These are phyloP conservation scores for Scedosporium boydii DNA, from an alignment of 2,329 filamentous ascomycete species.

Conservation along the genomic window DNA sequence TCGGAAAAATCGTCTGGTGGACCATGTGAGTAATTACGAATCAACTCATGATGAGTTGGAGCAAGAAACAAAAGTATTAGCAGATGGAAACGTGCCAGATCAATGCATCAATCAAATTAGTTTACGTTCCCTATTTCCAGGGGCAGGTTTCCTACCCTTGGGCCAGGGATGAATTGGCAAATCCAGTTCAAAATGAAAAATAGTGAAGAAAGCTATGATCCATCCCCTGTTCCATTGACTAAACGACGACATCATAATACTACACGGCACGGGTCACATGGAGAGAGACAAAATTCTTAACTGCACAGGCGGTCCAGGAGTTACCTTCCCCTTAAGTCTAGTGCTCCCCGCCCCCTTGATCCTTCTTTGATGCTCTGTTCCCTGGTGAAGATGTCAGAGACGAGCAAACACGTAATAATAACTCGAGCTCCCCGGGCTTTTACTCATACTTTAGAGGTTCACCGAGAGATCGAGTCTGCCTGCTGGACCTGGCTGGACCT, in stretches of 20 bases:
- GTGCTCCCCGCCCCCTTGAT: neutral
- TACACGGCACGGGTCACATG: neutral
- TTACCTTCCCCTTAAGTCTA: neutral
- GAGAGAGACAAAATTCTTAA: neutral
- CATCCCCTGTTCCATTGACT: neutral
- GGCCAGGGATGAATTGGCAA: neutral
- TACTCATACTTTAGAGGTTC: too few relatives aligned
- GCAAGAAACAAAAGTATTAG: too few relatives aligned
- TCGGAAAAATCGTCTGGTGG: too few relatives aligned
- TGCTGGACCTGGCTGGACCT: too few relatives aligned
- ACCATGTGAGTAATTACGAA: too few relatives aligned
- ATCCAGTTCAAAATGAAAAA: neutral
- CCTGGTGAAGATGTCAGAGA: neutral
- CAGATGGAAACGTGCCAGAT: too few relatives aligned
- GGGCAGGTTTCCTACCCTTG: neutral
- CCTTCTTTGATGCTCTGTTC: neutral
- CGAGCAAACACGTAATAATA: too few relatives aligned
- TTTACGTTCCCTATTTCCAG: too few relatives aligned
- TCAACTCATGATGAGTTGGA: too few relatives aligned
- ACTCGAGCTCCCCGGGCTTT: too few relatives aligned
- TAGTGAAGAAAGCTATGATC: neutral
- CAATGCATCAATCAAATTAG: too few relatives aligned
- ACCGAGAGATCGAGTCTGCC: too few relatives aligned
- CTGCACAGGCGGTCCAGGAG: neutral
- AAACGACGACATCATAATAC: neutral